Conservation (phyloP, 1,284 basidiomycete genomes). For the Apiotrichum montevideense region DNA sequence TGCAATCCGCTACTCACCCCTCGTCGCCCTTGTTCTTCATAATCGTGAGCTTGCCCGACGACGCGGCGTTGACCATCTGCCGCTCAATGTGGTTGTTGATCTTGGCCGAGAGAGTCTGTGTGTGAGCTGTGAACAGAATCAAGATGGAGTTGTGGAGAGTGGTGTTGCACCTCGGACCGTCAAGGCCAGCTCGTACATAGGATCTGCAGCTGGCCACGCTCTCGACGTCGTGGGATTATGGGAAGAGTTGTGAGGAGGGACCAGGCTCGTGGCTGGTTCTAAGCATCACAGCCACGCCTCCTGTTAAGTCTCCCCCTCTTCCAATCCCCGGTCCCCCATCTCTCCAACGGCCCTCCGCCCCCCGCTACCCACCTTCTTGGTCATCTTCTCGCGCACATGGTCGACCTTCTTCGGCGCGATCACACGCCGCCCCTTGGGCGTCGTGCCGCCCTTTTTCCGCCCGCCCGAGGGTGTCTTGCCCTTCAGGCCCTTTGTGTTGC, state of each 20-base stretch:
- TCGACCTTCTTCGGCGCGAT: conserved; percentile 36
- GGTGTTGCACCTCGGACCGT: too few species aligned
- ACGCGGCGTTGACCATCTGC: conserved; percentile 82
- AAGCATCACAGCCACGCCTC: too few species aligned
- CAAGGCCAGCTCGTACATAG: too few species aligned
- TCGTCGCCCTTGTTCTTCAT: conserved; percentile 54
- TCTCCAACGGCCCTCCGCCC: background rate
- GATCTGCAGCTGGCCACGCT: too few species aligned
- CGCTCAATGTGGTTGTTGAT: conserved; percentile 83
- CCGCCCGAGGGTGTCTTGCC: conserved; percentile 30
- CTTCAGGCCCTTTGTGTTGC: conserved; percentile 33
- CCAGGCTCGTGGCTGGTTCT: too few species aligned
- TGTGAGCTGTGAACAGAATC: conserved; percentile 1
- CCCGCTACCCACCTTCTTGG: conserved; percentile 28
- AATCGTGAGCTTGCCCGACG: conserved; percentile 69
- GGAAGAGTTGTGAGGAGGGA: too few species aligned
- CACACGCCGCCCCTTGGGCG: conserved; percentile 37
- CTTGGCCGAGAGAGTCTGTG: conserved; percentile 71
- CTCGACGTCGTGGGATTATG: too few species aligned
- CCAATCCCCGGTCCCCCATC: too few species aligned
- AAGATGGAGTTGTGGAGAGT: too few species aligned
- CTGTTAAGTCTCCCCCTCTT: too few species aligned
- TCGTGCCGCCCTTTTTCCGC: conserved; percentile 36
- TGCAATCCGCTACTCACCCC: background rate
- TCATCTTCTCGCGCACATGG: conserved; percentile 29